Evolutionary conservation across 805 yeast species (phyloP), one percentile per base, ranked within the genome.

Genomic region (Ogataea haglerorum): DNA sequence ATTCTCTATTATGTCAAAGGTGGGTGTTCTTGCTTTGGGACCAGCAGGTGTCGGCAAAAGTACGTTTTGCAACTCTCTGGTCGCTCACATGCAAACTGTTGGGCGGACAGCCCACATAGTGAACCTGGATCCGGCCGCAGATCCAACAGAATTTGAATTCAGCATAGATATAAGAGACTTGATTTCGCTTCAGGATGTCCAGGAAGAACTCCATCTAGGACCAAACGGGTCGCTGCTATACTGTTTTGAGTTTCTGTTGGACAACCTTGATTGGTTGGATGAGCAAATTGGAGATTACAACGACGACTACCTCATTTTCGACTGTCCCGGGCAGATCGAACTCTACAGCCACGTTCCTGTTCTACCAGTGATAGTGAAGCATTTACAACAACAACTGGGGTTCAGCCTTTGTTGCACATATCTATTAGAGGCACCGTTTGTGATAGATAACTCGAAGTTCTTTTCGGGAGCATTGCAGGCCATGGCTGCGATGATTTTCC

Each of bases 31-130:
- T 47, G 96, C 90, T 1, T 65, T 93, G 49, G 99, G 99, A 1
- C 99, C 99, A 14, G 99, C 99, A 1, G 99, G 99, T 27, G 98
- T 85, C 8, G 99, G 99, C 9, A 91, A 85, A 52, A 80, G 93
- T 34, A 88, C 99, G 0, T 93, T 91, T 58, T 91, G 98, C 67
- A 85, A 87, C 55, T 72, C 95, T 3, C 74, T 93, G 46, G 83
- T 93, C 32, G 66, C 91, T 1, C 85, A 91, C 61, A 85, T 93
- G 81, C 95, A 89, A 61, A 74, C 88, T 14, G 73, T 85, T 25
- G 98, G 98, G 1, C 80, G 99, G 47, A 70, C 95, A 26, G 97
- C 96, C 2, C 97, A 93, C 63, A 78, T 93, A 28, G 97, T 93
- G 13, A 93, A 93, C 59, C 68, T 91, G 38, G 98, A 91, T 65